Evolutionary conservation across 2,329 filamentous ascomycete genomes (phyloP).

Genomic region (Cryphonectria carpinicola): DNA sequence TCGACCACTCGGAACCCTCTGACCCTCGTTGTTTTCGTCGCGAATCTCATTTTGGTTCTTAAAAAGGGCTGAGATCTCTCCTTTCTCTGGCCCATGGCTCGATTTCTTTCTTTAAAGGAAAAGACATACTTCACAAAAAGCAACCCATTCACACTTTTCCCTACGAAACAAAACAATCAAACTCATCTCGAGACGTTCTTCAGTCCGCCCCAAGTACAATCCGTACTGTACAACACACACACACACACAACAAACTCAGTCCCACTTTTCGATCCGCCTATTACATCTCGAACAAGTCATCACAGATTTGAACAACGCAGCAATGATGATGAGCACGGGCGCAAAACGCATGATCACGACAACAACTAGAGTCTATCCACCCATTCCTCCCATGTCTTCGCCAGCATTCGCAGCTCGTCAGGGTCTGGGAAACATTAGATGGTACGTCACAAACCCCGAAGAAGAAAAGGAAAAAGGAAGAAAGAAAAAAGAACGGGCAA

Average conservation of each 20-base stretch:
- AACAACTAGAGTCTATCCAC: constrained; percentile 25
- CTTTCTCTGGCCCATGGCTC: background rate
- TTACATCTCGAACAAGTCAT: background rate
- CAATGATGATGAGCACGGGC: constrained; percentile 23
- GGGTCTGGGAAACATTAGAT: constrained; percentile 18
- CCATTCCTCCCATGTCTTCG: constrained; percentile 19
- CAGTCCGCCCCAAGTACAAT: background rate
- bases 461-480: background rate
- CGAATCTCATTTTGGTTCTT: background rate
- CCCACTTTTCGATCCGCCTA: background rate
- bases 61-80: background rate
- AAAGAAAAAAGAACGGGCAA: background rate
- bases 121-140: background rate
- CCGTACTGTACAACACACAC: background rate
- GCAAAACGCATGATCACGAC: constrained; percentile 24
- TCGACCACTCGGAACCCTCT: constrained; percentile 13
- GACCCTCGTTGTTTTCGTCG: constrained; percentile 7
- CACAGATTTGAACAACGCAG: constrained; percentile 4
- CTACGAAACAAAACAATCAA: background rate
- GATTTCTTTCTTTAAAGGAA: too few species aligned
- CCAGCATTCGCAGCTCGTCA: constrained; percentile 11
- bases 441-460: background rate
- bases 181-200: background rate
- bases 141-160: background rate
- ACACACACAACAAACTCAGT: background rate